Percentiles rank a stretch among this genome's conserved stretches.
phyloP scores from a whole-genome alignment of 352 stramenopile genomes.

The Vaucheria bursata region DNA sequence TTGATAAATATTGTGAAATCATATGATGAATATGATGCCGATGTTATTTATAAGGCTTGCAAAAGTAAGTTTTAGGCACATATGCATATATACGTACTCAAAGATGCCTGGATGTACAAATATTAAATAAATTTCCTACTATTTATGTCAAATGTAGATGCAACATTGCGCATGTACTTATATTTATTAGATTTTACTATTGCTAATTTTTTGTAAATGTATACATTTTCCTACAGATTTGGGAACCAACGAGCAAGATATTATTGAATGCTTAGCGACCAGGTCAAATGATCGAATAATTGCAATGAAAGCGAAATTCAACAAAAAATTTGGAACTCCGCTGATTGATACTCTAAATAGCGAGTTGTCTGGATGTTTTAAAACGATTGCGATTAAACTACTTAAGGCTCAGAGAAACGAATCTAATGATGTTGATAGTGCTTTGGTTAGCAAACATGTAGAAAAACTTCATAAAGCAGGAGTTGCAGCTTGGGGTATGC shows the following conservation, averaged over 20 bases:
- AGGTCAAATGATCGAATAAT: constrained; percentile 26
- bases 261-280: constrained; percentile 32
- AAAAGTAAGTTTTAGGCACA: constrained; percentile 8
- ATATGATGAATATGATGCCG: constrained; percentile 35
- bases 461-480: neutral
- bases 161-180: neutral
- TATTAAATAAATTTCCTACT: neutral
- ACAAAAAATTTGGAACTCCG: constrained; percentile 26
- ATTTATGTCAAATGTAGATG: neutral
- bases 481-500: neutral
- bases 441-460: neutral
- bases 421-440: neutral
- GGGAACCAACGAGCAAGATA: constrained; percentile 6
- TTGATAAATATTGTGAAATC: neutral
- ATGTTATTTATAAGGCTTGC: constrained; percentile 37
- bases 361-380: constrained; percentile 29
- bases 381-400: constrained; percentile 26
- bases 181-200: neutral
- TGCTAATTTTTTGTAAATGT: neutral
- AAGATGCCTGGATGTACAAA: neutral
- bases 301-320: constrained; percentile 18
- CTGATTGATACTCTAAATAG: constrained; percentile 24
- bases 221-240: neutral
- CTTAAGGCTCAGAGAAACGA: constrained; percentile 33
- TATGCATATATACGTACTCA: neutral